Conservation (phyloP, 2,329 filamentous ascomycete genomes). For the Aspergillus sclerotialis region DNA sequence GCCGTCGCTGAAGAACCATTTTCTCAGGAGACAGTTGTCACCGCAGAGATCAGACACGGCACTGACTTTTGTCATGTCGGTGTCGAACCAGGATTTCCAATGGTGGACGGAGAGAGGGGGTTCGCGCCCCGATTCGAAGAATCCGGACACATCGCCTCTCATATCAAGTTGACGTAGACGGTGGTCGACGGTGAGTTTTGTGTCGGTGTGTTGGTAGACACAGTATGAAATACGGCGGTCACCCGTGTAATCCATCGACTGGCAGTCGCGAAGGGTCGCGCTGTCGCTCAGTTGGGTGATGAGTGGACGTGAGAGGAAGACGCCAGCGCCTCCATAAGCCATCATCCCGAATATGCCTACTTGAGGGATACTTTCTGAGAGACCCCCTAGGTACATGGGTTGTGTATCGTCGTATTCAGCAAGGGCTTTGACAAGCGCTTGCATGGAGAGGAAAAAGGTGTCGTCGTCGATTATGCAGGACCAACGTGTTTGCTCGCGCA, state of each 20-base stretch:
- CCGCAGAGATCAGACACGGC: conserved; percentile 48
- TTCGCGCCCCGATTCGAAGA: conserved; percentile 51
- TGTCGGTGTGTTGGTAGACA: conserved; percentile 48
- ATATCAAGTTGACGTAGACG: conserved; percentile 55
- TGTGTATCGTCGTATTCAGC: conserved; percentile 42
- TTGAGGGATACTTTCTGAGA: conserved; percentile 51
- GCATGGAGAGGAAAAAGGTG: conserved; percentile 55
- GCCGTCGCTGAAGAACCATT: conserved; percentile 43
- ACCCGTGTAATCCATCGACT: conserved; percentile 41
- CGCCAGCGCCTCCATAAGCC: conserved; percentile 55
- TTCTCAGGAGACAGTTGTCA: conserved; percentile 49
- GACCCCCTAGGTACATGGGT: conserved; percentile 49
- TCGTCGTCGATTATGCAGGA: conserved; percentile 56
- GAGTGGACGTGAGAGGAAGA: conserved; percentile 52
- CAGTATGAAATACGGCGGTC: conserved; percentile 54
- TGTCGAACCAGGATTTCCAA: conserved; percentile 29
- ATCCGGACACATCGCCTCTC: conserved; percentile 48
- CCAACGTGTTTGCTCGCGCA: conserved; percentile 45
- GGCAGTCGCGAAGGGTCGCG: conserved; percentile 42
- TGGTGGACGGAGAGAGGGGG: conserved; percentile 54
- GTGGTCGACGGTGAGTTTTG: conserved; percentile 49
- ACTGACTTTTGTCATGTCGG: conserved; percentile 45
- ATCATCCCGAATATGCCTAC: conserved; percentile 50
- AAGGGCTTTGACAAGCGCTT: conserved; percentile 44
- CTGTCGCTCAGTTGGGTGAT: conserved; percentile 40